Evolutionary conservation across 345 rosid genomes (phyloP), one percentile per base, ranked within the genome.

Genomic region (Physaria fendleri): DNA sequence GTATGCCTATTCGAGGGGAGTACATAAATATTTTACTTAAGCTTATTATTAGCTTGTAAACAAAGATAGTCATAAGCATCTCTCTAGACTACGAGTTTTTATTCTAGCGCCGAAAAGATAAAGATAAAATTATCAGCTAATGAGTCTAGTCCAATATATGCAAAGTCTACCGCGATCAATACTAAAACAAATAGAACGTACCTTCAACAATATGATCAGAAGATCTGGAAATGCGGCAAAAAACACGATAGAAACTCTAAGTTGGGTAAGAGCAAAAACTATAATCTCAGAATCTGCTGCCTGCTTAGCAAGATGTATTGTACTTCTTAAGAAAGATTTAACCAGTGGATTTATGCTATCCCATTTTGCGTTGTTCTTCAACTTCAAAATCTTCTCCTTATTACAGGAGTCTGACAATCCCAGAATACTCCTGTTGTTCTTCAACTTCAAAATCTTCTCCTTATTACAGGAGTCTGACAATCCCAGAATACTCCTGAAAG

Each of bases 311-410:
- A 87, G 81, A 76, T 75, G 76, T 66, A 87, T 28, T 45, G 94
- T 93, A 66, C 87, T 93, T 62, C 84, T 77, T 48, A 89, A 52
- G 65, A 76, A 93, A 48, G 89, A 89, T 68, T 82, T 89, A 53
- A 89, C 47, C 64, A 82, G 70, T 6, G 97, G 97, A 71, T 79
- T 82, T 51, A 75, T 23, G 59, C 62, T 72, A 78, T 85, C 78
- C 95, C 95, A 82, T 61, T 83, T 83, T 45, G 83, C 46, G 54
- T 71, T 76, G 71, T 77, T 85, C 76, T 77, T 87, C 71, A 87
- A 55, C 66, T 81, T 83, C 78, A 78, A 60, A 65, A 87, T 62
- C 77, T 72, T 62, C 68, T 77, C 91, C 72, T 76, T 86, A 61
- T 65, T 81, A 71, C 63, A 59, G 23, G 88, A 63, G 58, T 59